Conservation (phyloP, 208 protist species). For the Acanthamoeba healyi region DNA sequence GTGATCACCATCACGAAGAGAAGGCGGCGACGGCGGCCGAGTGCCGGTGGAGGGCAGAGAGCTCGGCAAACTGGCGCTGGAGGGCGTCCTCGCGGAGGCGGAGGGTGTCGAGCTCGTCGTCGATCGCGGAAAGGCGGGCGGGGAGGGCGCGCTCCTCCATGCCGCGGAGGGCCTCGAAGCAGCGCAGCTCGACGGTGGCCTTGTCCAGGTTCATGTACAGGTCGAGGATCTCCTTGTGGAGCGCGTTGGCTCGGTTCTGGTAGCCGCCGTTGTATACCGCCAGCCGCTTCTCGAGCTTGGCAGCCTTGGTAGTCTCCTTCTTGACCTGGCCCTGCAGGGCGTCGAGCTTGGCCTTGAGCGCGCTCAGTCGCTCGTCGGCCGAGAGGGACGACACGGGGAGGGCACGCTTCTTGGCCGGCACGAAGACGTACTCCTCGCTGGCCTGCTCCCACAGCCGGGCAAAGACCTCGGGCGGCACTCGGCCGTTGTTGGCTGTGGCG, state of each 20-base stretch:
- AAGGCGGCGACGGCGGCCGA: no score
- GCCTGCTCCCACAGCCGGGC: neutral
- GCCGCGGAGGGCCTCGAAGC: conserved; percentile 42
- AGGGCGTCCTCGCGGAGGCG: neutral
- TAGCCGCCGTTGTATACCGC: conserved; percentile 65
- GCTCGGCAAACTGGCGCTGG: conserved; percentile 18
- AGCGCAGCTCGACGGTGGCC: conserved; percentile 27
- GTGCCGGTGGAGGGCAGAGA: neutral
- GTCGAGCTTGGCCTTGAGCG: neutral
- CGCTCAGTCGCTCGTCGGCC: neutral
- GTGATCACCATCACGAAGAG: no score
- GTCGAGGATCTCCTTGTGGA: conserved; percentile 44
- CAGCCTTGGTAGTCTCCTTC: conserved; percentile 29
- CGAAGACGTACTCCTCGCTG: neutral
- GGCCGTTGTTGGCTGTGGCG: neutral
- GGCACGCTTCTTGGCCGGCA: conserved; percentile 16
- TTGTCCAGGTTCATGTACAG: conserved; percentile 64
- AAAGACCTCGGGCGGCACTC: conserved; percentile 1
- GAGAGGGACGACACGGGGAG: neutral
- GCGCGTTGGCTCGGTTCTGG: neutral
- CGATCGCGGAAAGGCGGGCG: neutral
- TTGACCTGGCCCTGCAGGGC: conserved; percentile 18
- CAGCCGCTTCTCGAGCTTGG: conserved; percentile 63
- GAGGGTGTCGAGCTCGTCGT: neutral
- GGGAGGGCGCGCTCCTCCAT: conserved; percentile 16